Evolutionary conservation across 2,329 filamentous ascomycete genomes (phyloP).

Genomic region (Seiridium cupressi): DNA sequence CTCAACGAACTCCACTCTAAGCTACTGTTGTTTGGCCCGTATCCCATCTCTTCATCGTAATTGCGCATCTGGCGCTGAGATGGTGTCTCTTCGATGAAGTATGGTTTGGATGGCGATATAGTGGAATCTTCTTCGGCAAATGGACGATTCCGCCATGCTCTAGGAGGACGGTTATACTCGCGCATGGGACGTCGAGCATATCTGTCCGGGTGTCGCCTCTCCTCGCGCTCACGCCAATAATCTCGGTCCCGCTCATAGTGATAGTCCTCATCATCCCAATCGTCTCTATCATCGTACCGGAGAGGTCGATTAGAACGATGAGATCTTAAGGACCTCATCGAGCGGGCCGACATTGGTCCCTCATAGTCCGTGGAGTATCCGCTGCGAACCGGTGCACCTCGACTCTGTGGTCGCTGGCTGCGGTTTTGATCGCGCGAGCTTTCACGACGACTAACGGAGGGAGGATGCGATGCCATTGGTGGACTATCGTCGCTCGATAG

Average conservation of each 20-base stretch:
- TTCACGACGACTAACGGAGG: neutral
- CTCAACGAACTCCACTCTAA: constrained; percentile 38
- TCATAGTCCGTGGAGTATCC: constrained; percentile 4
- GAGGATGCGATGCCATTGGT: neutral
- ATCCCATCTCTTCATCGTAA: constrained; percentile 12
- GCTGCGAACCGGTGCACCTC: neutral
- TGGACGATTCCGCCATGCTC: neutral
- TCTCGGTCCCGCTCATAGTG: constrained; percentile 5
- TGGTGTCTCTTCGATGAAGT: constrained; percentile 1
- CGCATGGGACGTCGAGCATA: neutral
- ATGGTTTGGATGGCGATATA: neutral
- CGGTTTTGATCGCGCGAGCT: neutral
- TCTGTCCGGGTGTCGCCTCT: neutral
- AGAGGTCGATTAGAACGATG: neutral
- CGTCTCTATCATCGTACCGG: constrained; percentile 2
- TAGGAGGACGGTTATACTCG: neutral
- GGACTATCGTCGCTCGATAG: neutral
- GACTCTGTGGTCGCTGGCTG: neutral
- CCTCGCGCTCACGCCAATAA: constrained; percentile 2
- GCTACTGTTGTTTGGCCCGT: neutral
- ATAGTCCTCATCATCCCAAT: constrained; percentile 8
- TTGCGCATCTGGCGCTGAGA: neutral
- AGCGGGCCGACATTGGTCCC: neutral
- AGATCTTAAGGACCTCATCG: constrained; percentile 4
- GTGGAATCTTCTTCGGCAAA: neutral